Base-by-base conservation (phyloP, 1,139 yeast genomes). In the Blastobotrys niveus region DNA sequence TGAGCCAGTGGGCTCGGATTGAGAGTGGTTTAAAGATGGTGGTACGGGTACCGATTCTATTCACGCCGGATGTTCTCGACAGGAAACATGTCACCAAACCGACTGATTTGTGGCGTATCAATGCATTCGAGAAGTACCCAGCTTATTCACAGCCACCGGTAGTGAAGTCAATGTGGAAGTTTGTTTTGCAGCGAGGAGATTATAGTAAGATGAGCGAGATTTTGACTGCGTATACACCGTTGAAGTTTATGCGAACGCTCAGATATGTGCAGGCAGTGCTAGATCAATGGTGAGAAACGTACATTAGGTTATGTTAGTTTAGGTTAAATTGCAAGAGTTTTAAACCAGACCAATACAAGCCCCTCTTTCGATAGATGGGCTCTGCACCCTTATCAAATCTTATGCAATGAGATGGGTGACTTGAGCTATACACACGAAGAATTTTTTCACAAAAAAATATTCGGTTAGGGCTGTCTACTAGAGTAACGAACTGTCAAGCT, bases 61-160 rank as follows among this genome's bases (percentile, higher is more conserved):
- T 40, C 30, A 40, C 47, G 21, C 44, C 47, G 14, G 47, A 40
- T 24, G 26, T 45, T 15, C 33, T 45, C 33, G 42, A 45, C 26
- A 34, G 47, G 17, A 17, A 15, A 15, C 40, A 40, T 24, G 17
- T 17, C 10, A 8, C 24, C 6, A 10, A 14, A n/a, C n/a, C 34
- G 19, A 30, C 29, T n/a, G 21, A 34, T 18, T 12, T 18, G 10
- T 30, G 37, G 36, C 25, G 30, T 22, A 25, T 41, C 21, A 31
- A 27, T 25, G 36, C 37, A 3, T 15, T n/a, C 14, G 45, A 41
- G 31, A 3, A n/a, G 5, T 41, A 41, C 27, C 45, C 35, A 3
- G 25, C 25, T 14, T 31, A 31, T 32, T 8, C n/a, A 9, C 32
- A 21, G 17, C 22, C 30, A 10, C 9, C 15, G n/a, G 12, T 25